phyloP scores from a whole-genome alignment of 2,329 filamentous ascomycete species.

The Claviceps digitariae region DNA sequence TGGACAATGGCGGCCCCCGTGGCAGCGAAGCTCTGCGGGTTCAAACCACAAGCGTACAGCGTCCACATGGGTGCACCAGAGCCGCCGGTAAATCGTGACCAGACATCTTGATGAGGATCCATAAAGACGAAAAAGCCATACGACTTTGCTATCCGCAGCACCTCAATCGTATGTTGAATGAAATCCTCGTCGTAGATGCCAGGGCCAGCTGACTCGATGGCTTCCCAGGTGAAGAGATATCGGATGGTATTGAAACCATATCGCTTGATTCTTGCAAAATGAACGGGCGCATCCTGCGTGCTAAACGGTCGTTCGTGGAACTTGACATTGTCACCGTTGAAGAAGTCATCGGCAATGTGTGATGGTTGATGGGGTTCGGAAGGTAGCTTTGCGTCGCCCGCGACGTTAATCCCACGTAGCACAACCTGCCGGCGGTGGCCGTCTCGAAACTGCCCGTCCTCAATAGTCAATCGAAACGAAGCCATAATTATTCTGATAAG shows the following conservation, averaged over 20 bases:
- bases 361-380: constrained; percentile 71
- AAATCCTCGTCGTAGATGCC: constrained; percentile 89
- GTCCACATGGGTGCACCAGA: constrained; percentile 98
- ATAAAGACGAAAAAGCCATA: constrained; percentile 97
- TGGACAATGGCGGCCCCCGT: constrained; percentile 92
- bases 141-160: constrained; percentile 69
- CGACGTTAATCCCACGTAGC: constrained; percentile 86
- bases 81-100: constrained; percentile 88
- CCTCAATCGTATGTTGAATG: constrained; percentile 78
- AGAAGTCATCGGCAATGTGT: constrained; percentile 66
- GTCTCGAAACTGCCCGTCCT: constrained; percentile 77
- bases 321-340: constrained; percentile 80
- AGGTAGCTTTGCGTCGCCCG: constrained; percentile 81
- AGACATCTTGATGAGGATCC: constrained; percentile 98
- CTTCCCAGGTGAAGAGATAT: constrained; percentile 98
- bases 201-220: constrained; percentile 85
- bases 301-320: constrained; percentile 81
- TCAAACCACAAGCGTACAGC: constrained; percentile 81
- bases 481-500: constrained; percentile 42
- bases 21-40: constrained; percentile 69
- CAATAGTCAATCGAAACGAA: constrained; percentile 64
- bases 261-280: constrained; percentile 74
- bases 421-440: constrained; percentile 69
- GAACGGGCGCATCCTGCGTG: constrained; percentile 66
- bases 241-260: constrained; percentile 95